phyloP scores from a whole-genome alignment of 768 basidiomycete species.

The Terana coerulea region DNA sequence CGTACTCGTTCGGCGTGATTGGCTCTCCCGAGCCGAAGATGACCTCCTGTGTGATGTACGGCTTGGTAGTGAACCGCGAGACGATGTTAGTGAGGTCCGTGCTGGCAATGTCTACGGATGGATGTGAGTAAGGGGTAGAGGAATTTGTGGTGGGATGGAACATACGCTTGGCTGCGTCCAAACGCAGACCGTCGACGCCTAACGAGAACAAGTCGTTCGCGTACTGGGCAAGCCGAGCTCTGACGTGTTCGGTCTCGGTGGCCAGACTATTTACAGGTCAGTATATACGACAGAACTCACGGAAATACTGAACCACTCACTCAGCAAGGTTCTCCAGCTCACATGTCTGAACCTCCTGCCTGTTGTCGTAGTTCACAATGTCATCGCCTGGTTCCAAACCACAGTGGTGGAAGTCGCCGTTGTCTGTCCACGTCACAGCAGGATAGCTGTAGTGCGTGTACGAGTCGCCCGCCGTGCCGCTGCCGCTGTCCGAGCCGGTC shows the following conservation, averaged over 20 bases:
- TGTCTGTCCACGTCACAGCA: constrained; percentile 23
- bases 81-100: constrained; percentile 53
- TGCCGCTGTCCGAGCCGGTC: constrained; percentile 46
- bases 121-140: too few relatives aligned
- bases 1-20: constrained; percentile 53
- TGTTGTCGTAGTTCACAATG: constrained; percentile 52
- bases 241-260: constrained; percentile 60
- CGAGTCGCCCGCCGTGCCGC: constrained; percentile 44
- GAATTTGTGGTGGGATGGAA: too few relatives aligned
- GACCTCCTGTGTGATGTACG: constrained; percentile 64
- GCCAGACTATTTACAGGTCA: constrained; percentile 42
- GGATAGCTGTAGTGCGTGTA: constrained; percentile 49
- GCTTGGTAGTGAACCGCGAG: constrained; percentile 34
- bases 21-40: constrained; percentile 47
- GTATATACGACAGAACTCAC: too few relatives aligned
- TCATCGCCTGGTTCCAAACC: constrained; percentile 48
- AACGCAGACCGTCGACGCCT: constrained; percentile 57
- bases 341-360: constrained; percentile 46
- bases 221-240: constrained; percentile 48
- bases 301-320: constrained; percentile 27
- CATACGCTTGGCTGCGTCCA: constrained; percentile 68
- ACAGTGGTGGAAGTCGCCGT: constrained; percentile 59
- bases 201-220: constrained; percentile 58
- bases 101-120: constrained; percentile 54
- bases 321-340: constrained; percentile 36